Evolutionary conservation across 768 basidiomycete genomes (phyloP).

Genomic region (Tricholoma hemisulphureum): DNA sequence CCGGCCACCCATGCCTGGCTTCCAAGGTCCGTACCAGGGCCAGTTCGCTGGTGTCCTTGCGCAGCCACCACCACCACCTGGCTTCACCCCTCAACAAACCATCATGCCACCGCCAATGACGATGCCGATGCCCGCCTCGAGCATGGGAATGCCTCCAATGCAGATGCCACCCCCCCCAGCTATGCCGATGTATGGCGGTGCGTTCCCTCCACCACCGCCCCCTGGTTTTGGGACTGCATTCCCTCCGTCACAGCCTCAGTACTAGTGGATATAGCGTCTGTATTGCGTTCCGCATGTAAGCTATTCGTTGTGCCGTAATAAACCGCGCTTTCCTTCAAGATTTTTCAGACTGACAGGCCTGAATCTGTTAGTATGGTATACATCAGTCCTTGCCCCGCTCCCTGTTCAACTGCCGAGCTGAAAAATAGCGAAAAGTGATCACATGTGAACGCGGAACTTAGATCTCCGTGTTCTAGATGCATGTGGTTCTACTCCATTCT

Average conservation of each 20-base stretch:
- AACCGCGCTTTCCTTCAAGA: background rate
- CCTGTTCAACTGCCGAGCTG: too few relatives aligned
- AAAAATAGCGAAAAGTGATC: background rate
- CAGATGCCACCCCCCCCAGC: conserved; percentile 30
- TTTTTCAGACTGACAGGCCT: background rate
- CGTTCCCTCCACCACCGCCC: conserved; percentile 63
- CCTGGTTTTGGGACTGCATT: conserved; percentile 58
- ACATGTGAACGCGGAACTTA: too few relatives aligned
- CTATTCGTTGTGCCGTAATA: background rate
- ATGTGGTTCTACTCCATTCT: too few relatives aligned
- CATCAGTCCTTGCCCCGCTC: too few relatives aligned
- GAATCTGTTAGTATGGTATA: too few relatives aligned
- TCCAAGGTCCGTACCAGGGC: conserved; percentile 80
- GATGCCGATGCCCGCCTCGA: conserved; percentile 31
- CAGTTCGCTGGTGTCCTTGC: conserved; percentile 91
- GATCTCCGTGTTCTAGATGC: too few relatives aligned
- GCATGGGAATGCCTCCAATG: conserved; percentile 19
- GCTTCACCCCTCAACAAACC: conserved; percentile 73
- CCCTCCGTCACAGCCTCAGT: conserved; percentile 46
- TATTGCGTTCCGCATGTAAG: conserved; percentile 6
- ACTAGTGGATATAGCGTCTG: conserved; percentile 15
- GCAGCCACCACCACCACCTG: conserved; percentile 76
- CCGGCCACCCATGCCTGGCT: conserved; percentile 66
- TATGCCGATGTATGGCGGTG: conserved; percentile 49
- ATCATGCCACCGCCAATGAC: conserved; percentile 49